These are phyloP conservation scores for Albophoma yamanashiensis DNA, from an alignment of 2,329 filamentous ascomycete species.

Conservation along the genomic window DNA sequence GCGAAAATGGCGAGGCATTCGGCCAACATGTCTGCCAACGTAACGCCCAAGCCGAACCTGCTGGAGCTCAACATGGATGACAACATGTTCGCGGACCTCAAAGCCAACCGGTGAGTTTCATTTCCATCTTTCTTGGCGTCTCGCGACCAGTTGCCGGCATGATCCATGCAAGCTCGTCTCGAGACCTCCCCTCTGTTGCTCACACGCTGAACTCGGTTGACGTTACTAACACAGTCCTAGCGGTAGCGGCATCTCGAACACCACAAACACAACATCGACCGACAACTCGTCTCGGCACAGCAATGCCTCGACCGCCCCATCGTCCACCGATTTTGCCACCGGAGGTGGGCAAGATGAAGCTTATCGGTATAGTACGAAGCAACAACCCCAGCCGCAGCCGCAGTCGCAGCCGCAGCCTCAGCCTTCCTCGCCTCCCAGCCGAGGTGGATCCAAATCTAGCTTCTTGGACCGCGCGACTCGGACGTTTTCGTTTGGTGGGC, in stretches of 20 bases:
- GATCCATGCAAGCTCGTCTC: neutral
- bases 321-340: conserved; percentile 34
- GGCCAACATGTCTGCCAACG: conserved; percentile 20
- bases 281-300: conserved; percentile 53
- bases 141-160: neutral
- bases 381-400: conserved; percentile 4
- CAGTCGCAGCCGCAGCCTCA: conserved; percentile 18
- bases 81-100: conserved; percentile 48
- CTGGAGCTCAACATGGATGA: conserved; percentile 37
- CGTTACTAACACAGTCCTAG: conserved; percentile 31
- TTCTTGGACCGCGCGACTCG: conserved; percentile 46
- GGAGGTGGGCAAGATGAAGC: conserved; percentile 15
- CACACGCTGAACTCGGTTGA: neutral
- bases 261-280: conserved; percentile 47
- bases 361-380: conserved; percentile 16
- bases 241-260: conserved; percentile 50
- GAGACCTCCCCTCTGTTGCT: neutral
- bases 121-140: no score
- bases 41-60: conserved; percentile 25
- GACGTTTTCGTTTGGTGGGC: conserved; percentile 49
- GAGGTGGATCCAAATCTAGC: conserved; percentile 35
- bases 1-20: conserved; percentile 28
- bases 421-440: conserved; percentile 25
- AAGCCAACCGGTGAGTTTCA: conserved; percentile 41
- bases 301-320: conserved; percentile 50